Percentiles rank a stretch among this genome's conserved stretches.
These are phyloP conservation scores for Closterium sp. DNA, from an alignment of 139 green algal species.

Conservation along the genomic window DNA sequence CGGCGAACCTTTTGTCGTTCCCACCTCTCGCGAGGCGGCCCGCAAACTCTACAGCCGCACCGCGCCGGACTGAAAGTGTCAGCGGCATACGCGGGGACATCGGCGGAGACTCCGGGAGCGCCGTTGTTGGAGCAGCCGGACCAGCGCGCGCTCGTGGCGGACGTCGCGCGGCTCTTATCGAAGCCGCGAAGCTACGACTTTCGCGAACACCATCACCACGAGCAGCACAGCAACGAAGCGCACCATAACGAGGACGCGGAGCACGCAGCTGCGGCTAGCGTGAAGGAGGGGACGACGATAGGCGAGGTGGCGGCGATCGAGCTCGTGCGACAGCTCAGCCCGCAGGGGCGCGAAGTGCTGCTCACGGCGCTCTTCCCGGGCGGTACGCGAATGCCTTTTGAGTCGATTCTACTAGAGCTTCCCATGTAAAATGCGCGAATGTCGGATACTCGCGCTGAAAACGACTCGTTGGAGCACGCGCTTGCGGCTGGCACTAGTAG, in stretches of 20 bases:
- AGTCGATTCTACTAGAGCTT: too few relatives aligned
- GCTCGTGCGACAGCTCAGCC: not conserved
- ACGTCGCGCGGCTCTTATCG: not conserved
- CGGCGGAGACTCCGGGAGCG: not conserved
- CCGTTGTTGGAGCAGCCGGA: not conserved
- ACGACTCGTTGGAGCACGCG: too few relatives aligned
- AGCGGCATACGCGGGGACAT: too few relatives aligned
- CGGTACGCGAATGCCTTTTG: not conserved
- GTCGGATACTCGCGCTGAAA: too few relatives aligned
- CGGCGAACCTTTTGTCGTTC: not conserved
- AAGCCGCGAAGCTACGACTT: not conserved
- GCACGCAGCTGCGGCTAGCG: not conserved
- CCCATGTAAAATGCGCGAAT: too few relatives aligned
- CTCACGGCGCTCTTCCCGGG: not conserved
- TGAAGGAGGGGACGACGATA: not conserved
- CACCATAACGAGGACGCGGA: not conserved
- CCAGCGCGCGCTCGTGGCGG: not conserved
- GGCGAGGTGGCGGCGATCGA: not conserved
- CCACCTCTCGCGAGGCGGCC: not conserved
- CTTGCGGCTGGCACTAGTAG: too few relatives aligned
- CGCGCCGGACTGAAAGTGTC: too few relatives aligned
- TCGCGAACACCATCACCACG: not conserved
- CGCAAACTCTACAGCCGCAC: too few relatives aligned
- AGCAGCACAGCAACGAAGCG: not conserved
- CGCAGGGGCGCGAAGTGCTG: not conserved